Conservation (phyloP, 176 grass and related monocot genomes). For the Ensete ventricosum region DNA sequence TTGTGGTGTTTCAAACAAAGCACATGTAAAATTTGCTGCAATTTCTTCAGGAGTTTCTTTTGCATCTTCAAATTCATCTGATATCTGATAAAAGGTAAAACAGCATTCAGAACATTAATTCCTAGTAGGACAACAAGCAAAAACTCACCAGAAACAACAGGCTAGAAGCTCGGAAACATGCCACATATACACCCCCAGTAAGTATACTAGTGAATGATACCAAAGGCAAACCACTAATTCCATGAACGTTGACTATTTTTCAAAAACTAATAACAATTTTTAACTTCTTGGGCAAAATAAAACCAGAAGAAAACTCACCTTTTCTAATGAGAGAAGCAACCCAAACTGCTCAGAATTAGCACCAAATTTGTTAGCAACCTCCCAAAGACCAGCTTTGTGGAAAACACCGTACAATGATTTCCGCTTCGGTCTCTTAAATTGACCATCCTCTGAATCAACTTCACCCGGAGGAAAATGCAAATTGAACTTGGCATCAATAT, state of each 20-base stretch:
- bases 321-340: slow-evolving; percentile 66
- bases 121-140: not conserved
- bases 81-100: slow-evolving; percentile 40
- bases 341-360: slow-evolving; percentile 83
- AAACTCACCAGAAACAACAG: not conserved
- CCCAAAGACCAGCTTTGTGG: slow-evolving; percentile 93
- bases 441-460: slow-evolving; percentile 64
- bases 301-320: slow-evolving; percentile 23
- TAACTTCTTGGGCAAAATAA: not conserved
- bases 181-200: not conserved
- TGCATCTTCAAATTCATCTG: slow-evolving; percentile 68
- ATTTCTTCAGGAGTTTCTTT: slow-evolving; percentile 88
- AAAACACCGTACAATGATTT: slow-evolving; percentile 83
- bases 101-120: not conserved
- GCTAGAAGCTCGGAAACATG: not conserved
- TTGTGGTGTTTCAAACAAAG: slow-evolving; percentile 78
- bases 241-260: too few species aligned
- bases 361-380: slow-evolving; percentile 90
- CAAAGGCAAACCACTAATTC: too few species aligned
- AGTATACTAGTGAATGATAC: too few species aligned
- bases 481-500: slow-evolving; percentile 93
- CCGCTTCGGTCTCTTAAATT: slow-evolving; percentile 91
- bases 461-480: slow-evolving; percentile 94
- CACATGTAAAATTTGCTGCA: slow-evolving; percentile 84
- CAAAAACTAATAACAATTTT: not conserved